phyloP scores from a whole-genome alignment of 73 alveolate genomes.

The Tetrahymena elliotti region DNA sequence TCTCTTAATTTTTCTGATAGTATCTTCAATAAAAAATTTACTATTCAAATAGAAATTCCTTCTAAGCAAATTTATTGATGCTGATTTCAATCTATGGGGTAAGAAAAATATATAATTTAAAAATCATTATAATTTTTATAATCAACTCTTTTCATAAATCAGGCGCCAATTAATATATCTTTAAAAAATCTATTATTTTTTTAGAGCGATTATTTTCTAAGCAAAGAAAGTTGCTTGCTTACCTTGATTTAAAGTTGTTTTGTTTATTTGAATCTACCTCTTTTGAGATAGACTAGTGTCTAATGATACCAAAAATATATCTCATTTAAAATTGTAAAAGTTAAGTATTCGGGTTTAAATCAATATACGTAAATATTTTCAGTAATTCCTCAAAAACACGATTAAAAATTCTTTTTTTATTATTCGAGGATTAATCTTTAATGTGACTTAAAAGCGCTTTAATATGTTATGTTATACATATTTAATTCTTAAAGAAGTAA shows the following conservation, averaged over 20 bases:
- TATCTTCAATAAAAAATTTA: background rate
- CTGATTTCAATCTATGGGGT: background rate
- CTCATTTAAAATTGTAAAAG: background rate
- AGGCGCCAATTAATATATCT: background rate
- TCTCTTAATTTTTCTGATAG: background rate
- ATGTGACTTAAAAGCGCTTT: too few species aligned
- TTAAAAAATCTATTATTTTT: background rate
- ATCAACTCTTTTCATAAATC: background rate
- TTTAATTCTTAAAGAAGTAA: too few species aligned
- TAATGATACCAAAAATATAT: background rate
- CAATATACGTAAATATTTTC: background rate
- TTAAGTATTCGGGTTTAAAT: background rate
- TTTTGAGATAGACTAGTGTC: background rate
- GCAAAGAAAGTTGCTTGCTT: too few species aligned
- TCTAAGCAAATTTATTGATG: background rate
- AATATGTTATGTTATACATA: background rate
- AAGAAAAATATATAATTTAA: background rate
- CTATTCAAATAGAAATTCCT: background rate
- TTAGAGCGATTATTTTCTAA: background rate
- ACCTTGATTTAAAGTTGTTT: too few species aligned
- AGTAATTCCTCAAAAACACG: background rate
- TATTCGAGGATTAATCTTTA: background rate
- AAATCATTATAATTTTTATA: background rate
- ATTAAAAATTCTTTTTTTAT: background rate
- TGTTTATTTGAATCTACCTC: background rate